phyloP scores from a whole-genome alignment of 257 asterid genomes.

The Gentiana straminea region DNA sequence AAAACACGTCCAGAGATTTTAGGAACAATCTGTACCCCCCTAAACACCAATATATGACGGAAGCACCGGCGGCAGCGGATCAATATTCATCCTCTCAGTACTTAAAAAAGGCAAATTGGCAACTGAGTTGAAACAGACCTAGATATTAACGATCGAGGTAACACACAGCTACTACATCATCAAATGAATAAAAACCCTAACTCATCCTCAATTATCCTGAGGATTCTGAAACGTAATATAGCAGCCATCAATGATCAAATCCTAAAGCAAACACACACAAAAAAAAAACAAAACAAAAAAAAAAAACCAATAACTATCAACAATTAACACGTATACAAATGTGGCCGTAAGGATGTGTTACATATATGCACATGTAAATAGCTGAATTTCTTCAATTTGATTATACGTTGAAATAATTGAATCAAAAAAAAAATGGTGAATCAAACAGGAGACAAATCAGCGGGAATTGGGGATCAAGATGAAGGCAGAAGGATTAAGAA shows the following conservation, averaged over 20 bases:
- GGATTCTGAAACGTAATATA: too few relatives aligned
- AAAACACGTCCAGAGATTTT: background rate
- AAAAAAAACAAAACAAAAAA: conserved; percentile 1
- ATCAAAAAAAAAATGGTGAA: conserved; percentile 13
- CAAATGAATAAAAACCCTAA: conserved; percentile 20
- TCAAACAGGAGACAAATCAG: conserved; percentile 37
- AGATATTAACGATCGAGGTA: conserved; percentile 17
- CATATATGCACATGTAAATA: too few relatives aligned
- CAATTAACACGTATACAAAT: background rate
- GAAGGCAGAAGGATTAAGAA: conserved; percentile 7
- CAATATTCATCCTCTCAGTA: conserved; percentile 8
- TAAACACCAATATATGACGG: background rate
- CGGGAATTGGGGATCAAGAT: conserved; percentile 31
- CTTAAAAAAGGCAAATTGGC: too few relatives aligned
- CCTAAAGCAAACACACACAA: conserved; percentile 1
- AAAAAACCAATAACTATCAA: background rate
- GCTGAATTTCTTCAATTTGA: background rate
- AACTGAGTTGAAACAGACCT: conserved; percentile 5
- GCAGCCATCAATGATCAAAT: conserved; percentile 19
- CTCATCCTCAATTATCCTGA: background rate
- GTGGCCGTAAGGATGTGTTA: background rate
- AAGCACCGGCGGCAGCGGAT: conserved; percentile 15
- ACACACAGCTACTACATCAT: conserved; percentile 29
- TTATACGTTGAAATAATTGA: conserved; percentile 1
- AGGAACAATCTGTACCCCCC: conserved; percentile 10